Percentiles rank a stretch among this genome's conserved stretches.
These are phyloP conservation scores for Aspergillus sp. DNA, from an alignment of 2,329 filamentous ascomycete genomes.

Conservation along the genomic window DNA sequence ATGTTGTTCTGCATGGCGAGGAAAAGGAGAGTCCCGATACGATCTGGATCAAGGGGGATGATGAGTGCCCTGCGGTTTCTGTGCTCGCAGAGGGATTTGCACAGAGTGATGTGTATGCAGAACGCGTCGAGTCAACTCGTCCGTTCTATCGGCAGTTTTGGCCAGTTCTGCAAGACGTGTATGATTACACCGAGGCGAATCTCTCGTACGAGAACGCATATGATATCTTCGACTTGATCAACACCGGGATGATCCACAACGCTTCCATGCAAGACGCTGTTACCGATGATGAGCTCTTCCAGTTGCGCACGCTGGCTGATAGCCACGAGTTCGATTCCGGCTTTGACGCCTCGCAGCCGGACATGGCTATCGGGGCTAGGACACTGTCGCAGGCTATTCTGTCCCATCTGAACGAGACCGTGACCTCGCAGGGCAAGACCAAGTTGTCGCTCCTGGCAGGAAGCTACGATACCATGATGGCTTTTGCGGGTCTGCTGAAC, in stretches of 20 bases:
- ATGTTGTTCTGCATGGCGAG: conserved; percentile 69
- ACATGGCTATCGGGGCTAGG: conserved; percentile 56
- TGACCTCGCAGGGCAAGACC: conserved; percentile 36
- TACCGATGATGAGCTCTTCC: conserved; percentile 45
- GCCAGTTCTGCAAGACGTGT: conserved; percentile 52
- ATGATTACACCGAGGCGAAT: conserved; percentile 49
- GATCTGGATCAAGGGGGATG: conserved; percentile 18
- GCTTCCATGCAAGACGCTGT: conserved; percentile 25
- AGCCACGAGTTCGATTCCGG: conserved; percentile 78
- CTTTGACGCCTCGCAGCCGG: conserved; percentile 64
- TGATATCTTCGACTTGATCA: conserved; percentile 64
- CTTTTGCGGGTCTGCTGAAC: conserved; percentile 62
- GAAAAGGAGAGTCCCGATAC: conserved; percentile 11
- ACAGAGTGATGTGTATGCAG: conserved; percentile 53
- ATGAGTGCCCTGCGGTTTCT: conserved; percentile 44
- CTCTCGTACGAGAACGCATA: conserved; percentile 64
- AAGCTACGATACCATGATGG: conserved; percentile 61
- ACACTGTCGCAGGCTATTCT: conserved; percentile 66
- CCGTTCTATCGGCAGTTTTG: conserved; percentile 56
- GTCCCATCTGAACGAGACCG: conserved; percentile 45
- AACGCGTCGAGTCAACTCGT: conserved; percentile 50
- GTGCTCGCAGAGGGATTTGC: conserved; percentile 59
- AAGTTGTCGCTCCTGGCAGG: conserved; percentile 59
- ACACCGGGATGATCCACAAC: conserved; percentile 65
- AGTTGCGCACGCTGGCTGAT: conserved; percentile 73